These are phyloP conservation scores for Triticum dicoccoides DNA, from an alignment of 176 grass and related monocot species.

Conservation along the genomic window DNA sequence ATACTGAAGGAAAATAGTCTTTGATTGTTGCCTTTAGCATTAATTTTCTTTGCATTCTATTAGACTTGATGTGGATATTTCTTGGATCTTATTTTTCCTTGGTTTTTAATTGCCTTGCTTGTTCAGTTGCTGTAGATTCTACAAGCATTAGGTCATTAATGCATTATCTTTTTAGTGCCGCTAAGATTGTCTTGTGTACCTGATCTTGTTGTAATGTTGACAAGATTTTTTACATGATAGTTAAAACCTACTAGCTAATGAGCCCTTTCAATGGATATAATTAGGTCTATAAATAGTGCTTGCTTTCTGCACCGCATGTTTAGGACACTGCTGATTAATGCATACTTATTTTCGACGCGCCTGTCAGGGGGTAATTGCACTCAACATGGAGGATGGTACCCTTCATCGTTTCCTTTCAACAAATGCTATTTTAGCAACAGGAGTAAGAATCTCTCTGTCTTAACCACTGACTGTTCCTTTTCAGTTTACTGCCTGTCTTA, in stretches of 20 bases:
- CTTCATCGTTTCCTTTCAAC: constrained; percentile 67
- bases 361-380: constrained; percentile 72
- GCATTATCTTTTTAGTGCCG: not conserved
- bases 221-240: not conserved
- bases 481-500: not conserved
- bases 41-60: constrained; percentile 1
- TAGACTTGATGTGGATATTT: not conserved
- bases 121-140: constrained; percentile 7
- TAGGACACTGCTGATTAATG: constrained; percentile 19
- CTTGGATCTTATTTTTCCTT: not conserved
- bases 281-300: not conserved
- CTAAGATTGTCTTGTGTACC: not conserved
- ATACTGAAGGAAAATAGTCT: not conserved
- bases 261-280: not conserved
- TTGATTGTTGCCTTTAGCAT: not conserved
- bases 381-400: constrained; percentile 82
- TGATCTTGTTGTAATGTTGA: not conserved
- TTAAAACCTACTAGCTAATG: not conserved
- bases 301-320: not conserved
- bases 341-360: constrained; percentile 34
- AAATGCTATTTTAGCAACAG: constrained; percentile 73
- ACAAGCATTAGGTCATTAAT: not conserved
- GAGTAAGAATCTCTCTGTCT: constrained; percentile 39
- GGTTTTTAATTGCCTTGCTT: not conserved
- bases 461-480: not conserved